Evolutionary conservation across 805 yeast genomes (phyloP).

Genomic region (Pichia deserticola): DNA sequence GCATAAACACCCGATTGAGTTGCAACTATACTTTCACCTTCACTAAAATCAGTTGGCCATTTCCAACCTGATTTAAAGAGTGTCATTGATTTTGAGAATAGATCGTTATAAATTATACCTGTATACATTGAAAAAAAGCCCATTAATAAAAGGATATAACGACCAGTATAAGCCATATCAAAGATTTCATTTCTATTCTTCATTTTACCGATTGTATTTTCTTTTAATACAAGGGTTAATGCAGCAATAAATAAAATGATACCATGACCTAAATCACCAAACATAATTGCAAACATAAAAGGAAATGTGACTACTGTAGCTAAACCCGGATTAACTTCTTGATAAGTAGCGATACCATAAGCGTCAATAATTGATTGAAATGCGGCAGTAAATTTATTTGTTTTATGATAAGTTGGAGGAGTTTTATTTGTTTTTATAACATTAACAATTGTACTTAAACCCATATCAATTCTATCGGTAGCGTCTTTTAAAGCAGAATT

Average conservation of each 20-base stretch:
- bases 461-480: constrained; percentile 41
- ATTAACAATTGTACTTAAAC: constrained; percentile 47
- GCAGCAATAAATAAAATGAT: constrained; percentile 74
- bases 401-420: constrained; percentile 82
- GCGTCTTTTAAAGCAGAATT: constrained; percentile 59
- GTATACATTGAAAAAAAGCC: constrained; percentile 94
- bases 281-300: constrained; percentile 98
- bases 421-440: constrained; percentile 56
- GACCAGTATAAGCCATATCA: constrained; percentile 92
- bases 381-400: constrained; percentile 91
- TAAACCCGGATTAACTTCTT: constrained; percentile 93
- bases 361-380: constrained; percentile 94
- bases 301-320: constrained; percentile 96
- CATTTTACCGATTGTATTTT: constrained; percentile 56
- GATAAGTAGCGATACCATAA: constrained; percentile 87
- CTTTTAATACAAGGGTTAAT: constrained; percentile 61
- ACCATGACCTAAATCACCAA: constrained; percentile 98
- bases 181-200: constrained; percentile 79
- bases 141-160: constrained; percentile 87
- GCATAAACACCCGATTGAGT: constrained; percentile 61
- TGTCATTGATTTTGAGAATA: constrained; percentile 87
- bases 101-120: constrained; percentile 88
- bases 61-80: constrained; percentile 86
- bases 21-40: constrained; percentile 66
- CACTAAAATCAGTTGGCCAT: constrained; percentile 73